These are phyloP conservation scores for Phallus indusiatus DNA, from an alignment of 768 basidiomycete species.

Conservation along the genomic window DNA sequence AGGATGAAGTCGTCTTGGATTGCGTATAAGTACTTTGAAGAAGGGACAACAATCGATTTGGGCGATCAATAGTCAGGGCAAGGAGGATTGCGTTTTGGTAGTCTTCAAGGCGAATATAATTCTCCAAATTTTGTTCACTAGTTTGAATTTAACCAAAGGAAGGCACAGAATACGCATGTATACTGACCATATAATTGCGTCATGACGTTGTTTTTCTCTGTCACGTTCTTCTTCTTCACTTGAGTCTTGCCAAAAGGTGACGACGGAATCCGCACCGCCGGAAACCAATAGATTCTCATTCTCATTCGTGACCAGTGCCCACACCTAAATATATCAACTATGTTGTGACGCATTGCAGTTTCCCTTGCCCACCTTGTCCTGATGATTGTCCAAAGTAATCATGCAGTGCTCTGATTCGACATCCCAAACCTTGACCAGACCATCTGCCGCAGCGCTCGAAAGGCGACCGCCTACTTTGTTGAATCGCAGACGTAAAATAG, in stretches of 20 bases:
- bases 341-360: background rate
- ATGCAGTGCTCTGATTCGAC: constrained; percentile 80
- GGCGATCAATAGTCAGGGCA: constrained; percentile 89
- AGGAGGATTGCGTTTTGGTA: constrained; percentile 87
- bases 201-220: constrained; percentile 61
- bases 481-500: constrained; percentile 89
- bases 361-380: constrained; percentile 69
- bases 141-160: background rate
- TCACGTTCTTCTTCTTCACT: constrained; percentile 76
- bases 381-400: constrained; percentile 90
- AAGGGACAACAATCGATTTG: constrained; percentile 72
- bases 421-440: constrained; percentile 94
- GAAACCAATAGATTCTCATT: constrained; percentile 85
- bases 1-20: constrained; percentile 17
- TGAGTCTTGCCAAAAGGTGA: constrained; percentile 95
- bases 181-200: constrained; percentile 66
- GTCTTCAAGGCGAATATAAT: constrained; percentile 80
- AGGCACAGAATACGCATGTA: constrained; percentile 20
- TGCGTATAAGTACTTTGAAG: constrained; percentile 54
- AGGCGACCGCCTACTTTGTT: constrained; percentile 76
- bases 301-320: constrained; percentile 78
- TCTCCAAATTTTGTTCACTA: constrained; percentile 94
- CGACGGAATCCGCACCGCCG: constrained; percentile 90
- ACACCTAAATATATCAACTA: constrained; percentile 66
- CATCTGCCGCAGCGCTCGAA: constrained; percentile 87